Conservation (phyloP, 306 rosid species). For the Lathyrus tuberosus region DNA sequence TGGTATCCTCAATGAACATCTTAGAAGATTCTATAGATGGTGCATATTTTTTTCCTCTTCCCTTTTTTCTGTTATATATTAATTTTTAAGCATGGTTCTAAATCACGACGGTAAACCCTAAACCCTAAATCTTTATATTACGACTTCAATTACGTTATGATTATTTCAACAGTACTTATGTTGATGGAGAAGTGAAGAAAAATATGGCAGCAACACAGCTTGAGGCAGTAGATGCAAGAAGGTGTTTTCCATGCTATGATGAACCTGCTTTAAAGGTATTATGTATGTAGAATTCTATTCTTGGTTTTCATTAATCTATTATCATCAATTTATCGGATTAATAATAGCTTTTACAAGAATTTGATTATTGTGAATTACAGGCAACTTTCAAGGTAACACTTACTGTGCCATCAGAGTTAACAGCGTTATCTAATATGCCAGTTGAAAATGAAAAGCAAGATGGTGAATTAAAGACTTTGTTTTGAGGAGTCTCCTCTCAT, state of each 20-base stretch:
- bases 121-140: too few species aligned
- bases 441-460: constrained; percentile 48
- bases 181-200: constrained; percentile 55
- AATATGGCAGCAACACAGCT: constrained; percentile 72
- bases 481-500: constrained; percentile 63
- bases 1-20: constrained; percentile 58
- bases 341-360: constrained; percentile 9
- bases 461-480: constrained; percentile 53
- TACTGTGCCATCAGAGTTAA: constrained; percentile 57
- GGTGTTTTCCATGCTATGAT: constrained; percentile 79
- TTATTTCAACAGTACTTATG: neutral
- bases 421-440: constrained; percentile 75
- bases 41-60: neutral
- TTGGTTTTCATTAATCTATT: neutral
- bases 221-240: constrained; percentile 66
- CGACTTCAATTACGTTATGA: too few species aligned
- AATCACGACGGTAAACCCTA: too few species aligned
- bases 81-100: neutral
- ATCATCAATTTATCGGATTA: neutral
- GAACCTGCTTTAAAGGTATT: constrained; percentile 70
- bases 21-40: constrained; percentile 66
- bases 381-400: constrained; percentile 65
- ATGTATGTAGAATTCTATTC: neutral
- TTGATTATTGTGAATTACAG: constrained; percentile 44
- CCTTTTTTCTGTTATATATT: neutral